These are phyloP conservation scores for Fusarium bulbicola DNA, from an alignment of 2,329 filamentous ascomycete genomes.

Conservation along the genomic window DNA sequence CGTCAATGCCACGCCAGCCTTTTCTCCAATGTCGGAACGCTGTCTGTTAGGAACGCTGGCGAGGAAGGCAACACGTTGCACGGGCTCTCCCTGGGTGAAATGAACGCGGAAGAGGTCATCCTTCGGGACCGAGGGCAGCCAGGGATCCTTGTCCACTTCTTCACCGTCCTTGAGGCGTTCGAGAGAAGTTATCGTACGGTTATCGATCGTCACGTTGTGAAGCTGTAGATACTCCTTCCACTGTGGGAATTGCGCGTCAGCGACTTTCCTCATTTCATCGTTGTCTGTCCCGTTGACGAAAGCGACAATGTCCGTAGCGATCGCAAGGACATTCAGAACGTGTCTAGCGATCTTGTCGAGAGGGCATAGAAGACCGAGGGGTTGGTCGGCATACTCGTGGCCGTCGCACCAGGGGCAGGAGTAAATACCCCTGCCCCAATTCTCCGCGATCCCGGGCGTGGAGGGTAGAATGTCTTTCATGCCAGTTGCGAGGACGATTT, in stretches of 20 bases:
- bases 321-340: constrained; percentile 61
- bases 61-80: constrained; percentile 62
- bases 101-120: constrained; percentile 65
- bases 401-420: constrained; percentile 75
- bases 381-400: constrained; percentile 67
- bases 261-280: constrained; percentile 48
- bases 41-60: too few relatives aligned
- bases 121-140: constrained; percentile 56
- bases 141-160: constrained; percentile 51
- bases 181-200: constrained; percentile 61
- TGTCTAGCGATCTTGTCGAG: constrained; percentile 55
- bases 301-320: constrained; percentile 57
- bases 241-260: constrained; percentile 52
- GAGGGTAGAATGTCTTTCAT: constrained; percentile 62
- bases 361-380: constrained; percentile 61
- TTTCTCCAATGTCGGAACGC: constrained; percentile 55
- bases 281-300: constrained; percentile 70
- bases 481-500: constrained; percentile 67
- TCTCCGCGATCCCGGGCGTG: constrained; percentile 63
- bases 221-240: constrained; percentile 61
- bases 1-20: constrained; percentile 58
- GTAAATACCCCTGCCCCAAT: constrained; percentile 68
- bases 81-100: constrained; percentile 56
- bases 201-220: constrained; percentile 63
- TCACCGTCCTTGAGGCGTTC: constrained; percentile 55